These are phyloP conservation scores for Saccharomycopsis schoenii DNA, from an alignment of 805 yeast genomes.

Conservation along the genomic window DNA sequence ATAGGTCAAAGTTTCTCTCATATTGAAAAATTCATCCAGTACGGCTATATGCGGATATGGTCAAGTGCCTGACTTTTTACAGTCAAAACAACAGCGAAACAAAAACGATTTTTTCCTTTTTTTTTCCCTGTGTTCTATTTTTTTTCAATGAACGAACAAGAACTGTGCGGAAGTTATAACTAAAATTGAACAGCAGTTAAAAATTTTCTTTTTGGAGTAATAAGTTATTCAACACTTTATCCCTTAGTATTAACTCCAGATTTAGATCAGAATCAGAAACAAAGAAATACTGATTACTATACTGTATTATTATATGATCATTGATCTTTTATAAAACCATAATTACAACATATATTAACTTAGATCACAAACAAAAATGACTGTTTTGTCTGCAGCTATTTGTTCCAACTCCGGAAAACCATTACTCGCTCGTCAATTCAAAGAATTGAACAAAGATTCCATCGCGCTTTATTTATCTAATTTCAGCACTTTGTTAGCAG, in stretches of 20 bases:
- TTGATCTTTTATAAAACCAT: no score
- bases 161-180: neutral
- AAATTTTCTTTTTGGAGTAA: neutral
- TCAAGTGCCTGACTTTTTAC: neutral
- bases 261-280: neutral
- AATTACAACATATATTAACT: no score
- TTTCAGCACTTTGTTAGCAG: conserved; percentile 71
- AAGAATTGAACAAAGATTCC: conserved; percentile 73
- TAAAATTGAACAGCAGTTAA: neutral
- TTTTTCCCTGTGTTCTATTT: neutral
- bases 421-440: conserved; percentile 83
- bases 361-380: conserved; percentile 31
- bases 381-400: conserved; percentile 85
- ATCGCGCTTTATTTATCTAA: conserved; percentile 78
- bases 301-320: neutral
- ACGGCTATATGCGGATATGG: neutral
- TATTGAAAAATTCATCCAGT: neutral
- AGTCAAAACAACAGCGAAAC: neutral
- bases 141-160: neutral
- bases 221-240: neutral
- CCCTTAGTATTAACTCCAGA: no score
- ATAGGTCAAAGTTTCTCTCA: neutral
- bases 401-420: conserved; percentile 93
- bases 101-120: neutral
- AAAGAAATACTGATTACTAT: neutral